Conservation (phyloP, 1,284 basidiomycete species). For the Fomitopsis betulina region DNA sequence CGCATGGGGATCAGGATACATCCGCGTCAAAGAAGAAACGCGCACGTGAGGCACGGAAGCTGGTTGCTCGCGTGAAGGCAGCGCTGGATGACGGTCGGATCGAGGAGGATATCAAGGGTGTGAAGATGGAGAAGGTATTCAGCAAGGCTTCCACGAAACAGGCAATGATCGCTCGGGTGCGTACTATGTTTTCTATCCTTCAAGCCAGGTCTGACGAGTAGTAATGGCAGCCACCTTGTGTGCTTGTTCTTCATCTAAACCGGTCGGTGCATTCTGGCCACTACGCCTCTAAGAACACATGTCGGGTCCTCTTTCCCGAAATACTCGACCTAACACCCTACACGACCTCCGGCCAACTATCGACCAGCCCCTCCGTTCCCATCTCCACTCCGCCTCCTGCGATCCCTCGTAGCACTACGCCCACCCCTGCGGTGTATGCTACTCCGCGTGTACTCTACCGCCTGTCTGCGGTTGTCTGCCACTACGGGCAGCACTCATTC, state of each 20-base stretch:
- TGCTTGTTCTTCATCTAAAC: constrained; percentile 83
- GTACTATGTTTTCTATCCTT: constrained; percentile 18
- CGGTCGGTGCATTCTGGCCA: constrained; percentile 77
- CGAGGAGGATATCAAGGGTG: constrained; percentile 74
- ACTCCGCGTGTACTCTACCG: constrained; percentile 68
- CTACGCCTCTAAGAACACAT: constrained; percentile 78
- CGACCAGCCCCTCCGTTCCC: constrained; percentile 56
- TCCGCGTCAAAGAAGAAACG: constrained; percentile 67
- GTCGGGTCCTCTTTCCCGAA: constrained; percentile 79
- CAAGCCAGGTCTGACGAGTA: neutral
- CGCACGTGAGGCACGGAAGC: constrained; percentile 61
- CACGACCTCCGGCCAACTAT: constrained; percentile 74
- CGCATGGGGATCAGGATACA: constrained; percentile 36
- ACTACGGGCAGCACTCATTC: constrained; percentile 85
- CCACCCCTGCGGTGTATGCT: constrained; percentile 48
- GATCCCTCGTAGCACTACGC: constrained; percentile 45
- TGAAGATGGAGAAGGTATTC: constrained; percentile 70
- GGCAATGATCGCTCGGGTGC: constrained; percentile 79
- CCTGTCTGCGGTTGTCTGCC: constrained; percentile 79
- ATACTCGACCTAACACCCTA: constrained; percentile 82
- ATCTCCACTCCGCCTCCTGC: constrained; percentile 50
- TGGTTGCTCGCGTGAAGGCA: constrained; percentile 54
- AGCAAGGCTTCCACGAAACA: constrained; percentile 81
- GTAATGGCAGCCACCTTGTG: constrained; percentile 64
- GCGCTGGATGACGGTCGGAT: constrained; percentile 72